Conservation (phyloP, 78 protist species). For the Diacronema lutheri region DNA sequence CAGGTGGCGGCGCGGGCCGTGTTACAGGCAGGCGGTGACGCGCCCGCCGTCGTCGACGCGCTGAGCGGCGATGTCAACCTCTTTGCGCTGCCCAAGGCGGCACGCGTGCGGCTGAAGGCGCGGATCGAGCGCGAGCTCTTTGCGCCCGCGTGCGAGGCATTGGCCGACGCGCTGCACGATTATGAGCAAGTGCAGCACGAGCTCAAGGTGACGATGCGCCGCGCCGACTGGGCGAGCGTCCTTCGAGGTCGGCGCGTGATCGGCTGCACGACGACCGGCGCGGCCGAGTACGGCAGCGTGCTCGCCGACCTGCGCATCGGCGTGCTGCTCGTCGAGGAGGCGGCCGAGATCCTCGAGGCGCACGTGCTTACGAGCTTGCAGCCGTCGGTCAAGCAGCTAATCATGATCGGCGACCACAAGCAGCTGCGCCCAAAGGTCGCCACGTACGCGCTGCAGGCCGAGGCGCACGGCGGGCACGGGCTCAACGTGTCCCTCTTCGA, state of each 20-base stretch:
- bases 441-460: not conserved
- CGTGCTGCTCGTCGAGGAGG: slow-evolving; percentile 34
- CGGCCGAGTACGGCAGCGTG: not conserved
- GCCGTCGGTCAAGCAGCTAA: not conserved
- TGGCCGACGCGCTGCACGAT: too few species aligned
- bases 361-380: slow-evolving; percentile 16
- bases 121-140: too few species aligned
- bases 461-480: slow-evolving; percentile 1
- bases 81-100: too few species aligned
- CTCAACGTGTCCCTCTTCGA: slow-evolving; percentile 41
- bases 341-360: slow-evolving; percentile 47
- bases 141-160: too few species aligned
- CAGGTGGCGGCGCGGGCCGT: too few species aligned
- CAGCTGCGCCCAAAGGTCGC: slow-evolving; percentile 44
- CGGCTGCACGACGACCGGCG: slow-evolving; percentile 7
- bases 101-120: too few species aligned
- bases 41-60: too few species aligned
- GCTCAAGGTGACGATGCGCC: not conserved
- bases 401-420: slow-evolving; percentile 47
- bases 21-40: too few species aligned
- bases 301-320: not conserved
- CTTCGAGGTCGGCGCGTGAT: not conserved
- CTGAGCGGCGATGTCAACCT: too few species aligned
- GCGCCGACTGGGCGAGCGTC: not conserved
- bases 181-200: not conserved